Evolutionary conservation across 495 filamentous ascomycete species (phyloP).

Genomic region (Evansstolkia leycettana): DNA sequence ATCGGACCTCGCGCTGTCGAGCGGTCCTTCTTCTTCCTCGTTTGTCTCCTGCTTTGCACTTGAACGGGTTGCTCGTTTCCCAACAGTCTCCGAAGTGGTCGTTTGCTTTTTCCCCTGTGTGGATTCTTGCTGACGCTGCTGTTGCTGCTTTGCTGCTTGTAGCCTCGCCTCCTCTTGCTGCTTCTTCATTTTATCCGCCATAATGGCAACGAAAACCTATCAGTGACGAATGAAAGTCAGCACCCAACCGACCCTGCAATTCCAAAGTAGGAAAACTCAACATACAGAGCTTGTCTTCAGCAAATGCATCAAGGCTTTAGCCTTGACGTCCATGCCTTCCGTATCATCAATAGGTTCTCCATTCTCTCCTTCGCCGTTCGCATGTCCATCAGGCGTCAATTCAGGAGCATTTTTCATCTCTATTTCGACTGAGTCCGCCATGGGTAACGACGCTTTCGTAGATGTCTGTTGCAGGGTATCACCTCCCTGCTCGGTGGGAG

Average conservation of each 20-base stretch:
- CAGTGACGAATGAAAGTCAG: not conserved
- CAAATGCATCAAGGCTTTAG: conserved; percentile 30
- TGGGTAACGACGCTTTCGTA: conserved; percentile 33
- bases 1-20: conserved; percentile 8
- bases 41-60: conserved; percentile 20
- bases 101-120: conserved; percentile 8
- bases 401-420: conserved; percentile 9
- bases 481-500: conserved; percentile 15
- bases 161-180: conserved; percentile 44
- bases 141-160: conserved; percentile 31
- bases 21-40: conserved; percentile 10
- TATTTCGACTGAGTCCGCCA: conserved; percentile 10
- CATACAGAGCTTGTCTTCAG: conserved; percentile 39
- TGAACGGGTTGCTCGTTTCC: conserved; percentile 19
- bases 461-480: conserved; percentile 10
- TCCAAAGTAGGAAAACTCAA: conserved; percentile 6
- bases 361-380: conserved; percentile 3
- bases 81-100: conserved; percentile 6
- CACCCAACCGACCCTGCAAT: not conserved
- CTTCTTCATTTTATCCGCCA: conserved; percentile 51
- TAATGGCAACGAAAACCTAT: conserved; percentile 39
- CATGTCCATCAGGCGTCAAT: conserved; percentile 1
- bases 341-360: conserved; percentile 11
- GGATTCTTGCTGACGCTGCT: conserved; percentile 10
- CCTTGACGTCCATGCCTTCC: conserved; percentile 28